These are phyloP conservation scores for Saturnispora kantuleensis DNA, from an alignment of 805 yeast species.

Conservation along the genomic window DNA sequence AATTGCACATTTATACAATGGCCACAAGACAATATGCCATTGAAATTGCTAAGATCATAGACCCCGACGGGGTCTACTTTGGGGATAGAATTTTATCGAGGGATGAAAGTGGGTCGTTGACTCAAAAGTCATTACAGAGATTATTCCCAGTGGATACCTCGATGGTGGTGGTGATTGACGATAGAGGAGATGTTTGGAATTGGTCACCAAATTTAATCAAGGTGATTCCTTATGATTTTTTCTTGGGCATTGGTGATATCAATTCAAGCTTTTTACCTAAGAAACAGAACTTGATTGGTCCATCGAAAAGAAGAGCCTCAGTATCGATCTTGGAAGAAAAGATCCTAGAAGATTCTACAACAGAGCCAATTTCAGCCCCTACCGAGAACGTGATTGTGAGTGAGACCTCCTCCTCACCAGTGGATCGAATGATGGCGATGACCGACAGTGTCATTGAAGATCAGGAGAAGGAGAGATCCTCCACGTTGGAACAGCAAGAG, in stretches of 20 bases:
- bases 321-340: constrained; percentile 47
- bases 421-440: constrained; percentile 38
- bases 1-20: constrained; percentile 95
- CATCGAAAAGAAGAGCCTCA: constrained; percentile 50
- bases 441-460: constrained; percentile 41
- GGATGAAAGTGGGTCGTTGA: constrained; percentile 88
- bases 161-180: constrained; percentile 94
- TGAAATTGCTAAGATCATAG: constrained; percentile 82
- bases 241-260: constrained; percentile 95
- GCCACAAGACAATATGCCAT: constrained; percentile 92
- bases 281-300: constrained; percentile 50
- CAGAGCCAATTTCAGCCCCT: constrained; percentile 6
- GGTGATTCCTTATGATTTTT: constrained; percentile 92
- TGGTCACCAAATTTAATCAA: constrained; percentile 89
- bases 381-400: neutral
- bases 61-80: constrained; percentile 77
- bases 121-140: constrained; percentile 80
- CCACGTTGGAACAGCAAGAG: constrained; percentile 68
- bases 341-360: constrained; percentile 10
- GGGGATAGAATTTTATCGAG: constrained; percentile 87
- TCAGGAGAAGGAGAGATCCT: constrained; percentile 55
- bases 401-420: constrained; percentile 30
- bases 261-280: constrained; percentile 87
- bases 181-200: constrained; percentile 97
- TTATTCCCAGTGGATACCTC: constrained; percentile 93